Base-by-base conservation (phyloP, 1,139 yeast species). In the Candida glucosophila region DNA sequence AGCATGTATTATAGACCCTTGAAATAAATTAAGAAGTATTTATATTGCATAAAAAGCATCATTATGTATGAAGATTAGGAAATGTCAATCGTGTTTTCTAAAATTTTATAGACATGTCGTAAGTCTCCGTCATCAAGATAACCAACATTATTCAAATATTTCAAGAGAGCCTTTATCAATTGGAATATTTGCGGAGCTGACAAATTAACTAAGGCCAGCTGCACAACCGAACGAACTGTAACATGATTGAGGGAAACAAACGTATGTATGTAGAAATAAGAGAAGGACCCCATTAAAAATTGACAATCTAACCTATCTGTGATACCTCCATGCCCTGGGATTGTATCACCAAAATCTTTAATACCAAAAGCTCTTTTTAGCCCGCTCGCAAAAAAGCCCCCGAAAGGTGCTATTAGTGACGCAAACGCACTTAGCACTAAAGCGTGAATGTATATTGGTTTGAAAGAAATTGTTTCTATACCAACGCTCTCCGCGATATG, bases 231-330 rank as follows among this genome's bases (percentile, higher is more conserved):
- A 20, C 85, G 88, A 33, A 81, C 76, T 34, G 75, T 76, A 36
- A 78, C 65, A 51, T 77, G 79, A 40, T 73, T 72, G 25, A 75
- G 72, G 22, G 93, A 77, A 39, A 90, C 72, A 51, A 90, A 90
- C 2, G 95, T 82, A 54, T 88, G 96, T 52, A 79, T 88, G 60
- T 90, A 90, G 38, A 90, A 67, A 49, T 86, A 88, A 23, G 92
- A 73, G 50, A 90, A 90, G 22, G 95, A 85, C 7, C 98, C 99
- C 97, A 90, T 90, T 40, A 90, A 64, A 49, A 90, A 90, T 56
- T 90, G 98, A 56, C 99, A 90, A 58, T 90, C 99, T 65, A 90
- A 79, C 57, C 99, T 73, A 53, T 90, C 99, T 17, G 96, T 88
- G 38, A 90, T 77, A 38, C 99, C 99, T 34, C 99, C 99, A 48